Evolutionary conservation across 1,284 basidiomycete genomes (phyloP).

Genomic region (Inonotus hispidus): DNA sequence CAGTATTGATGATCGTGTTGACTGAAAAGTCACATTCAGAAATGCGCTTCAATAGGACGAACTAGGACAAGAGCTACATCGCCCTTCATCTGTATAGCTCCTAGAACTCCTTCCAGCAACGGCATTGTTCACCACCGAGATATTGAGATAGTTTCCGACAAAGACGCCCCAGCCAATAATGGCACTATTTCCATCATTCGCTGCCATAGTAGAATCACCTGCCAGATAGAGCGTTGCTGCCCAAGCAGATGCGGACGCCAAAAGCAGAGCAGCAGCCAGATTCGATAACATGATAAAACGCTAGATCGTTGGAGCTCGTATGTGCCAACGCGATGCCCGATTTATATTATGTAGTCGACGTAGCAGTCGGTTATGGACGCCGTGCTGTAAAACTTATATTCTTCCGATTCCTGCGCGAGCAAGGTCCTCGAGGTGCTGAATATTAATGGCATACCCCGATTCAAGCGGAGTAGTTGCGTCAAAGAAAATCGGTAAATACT

Average conservation of each 20-base stretch:
- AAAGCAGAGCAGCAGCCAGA: background rate
- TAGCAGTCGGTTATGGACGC: background rate
- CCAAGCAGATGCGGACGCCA: background rate
- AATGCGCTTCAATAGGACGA: background rate
- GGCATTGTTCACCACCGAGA: slow-evolving; percentile 40
- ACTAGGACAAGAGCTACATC: slow-evolving; percentile 20
- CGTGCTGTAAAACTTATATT: background rate
- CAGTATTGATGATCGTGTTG: slow-evolving; percentile 10
- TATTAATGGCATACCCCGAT: background rate
- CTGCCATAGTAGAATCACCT: slow-evolving; percentile 40
- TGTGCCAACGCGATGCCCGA: background rate
- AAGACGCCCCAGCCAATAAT: slow-evolving; percentile 43
- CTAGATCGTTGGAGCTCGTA: background rate
- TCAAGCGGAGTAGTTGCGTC: background rate
- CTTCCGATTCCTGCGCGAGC: background rate
- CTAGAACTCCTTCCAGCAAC: slow-evolving; percentile 42
- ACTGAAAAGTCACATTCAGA: background rate
- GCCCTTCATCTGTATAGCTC: slow-evolving; percentile 42
- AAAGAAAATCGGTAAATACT: background rate
- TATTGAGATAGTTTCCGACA: slow-evolving; percentile 35
- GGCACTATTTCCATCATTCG: slow-evolving; percentile 23
- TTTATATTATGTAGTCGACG: background rate
- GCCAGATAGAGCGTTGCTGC: slow-evolving; percentile 37
- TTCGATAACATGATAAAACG: background rate
- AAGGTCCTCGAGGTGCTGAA: too few species aligned